Percentiles rank a stretch among this genome's conserved stretches.
Conservation (phyloP, 2,329 filamentous ascomycete species). For the Coniochaeta pulveracea region DNA sequence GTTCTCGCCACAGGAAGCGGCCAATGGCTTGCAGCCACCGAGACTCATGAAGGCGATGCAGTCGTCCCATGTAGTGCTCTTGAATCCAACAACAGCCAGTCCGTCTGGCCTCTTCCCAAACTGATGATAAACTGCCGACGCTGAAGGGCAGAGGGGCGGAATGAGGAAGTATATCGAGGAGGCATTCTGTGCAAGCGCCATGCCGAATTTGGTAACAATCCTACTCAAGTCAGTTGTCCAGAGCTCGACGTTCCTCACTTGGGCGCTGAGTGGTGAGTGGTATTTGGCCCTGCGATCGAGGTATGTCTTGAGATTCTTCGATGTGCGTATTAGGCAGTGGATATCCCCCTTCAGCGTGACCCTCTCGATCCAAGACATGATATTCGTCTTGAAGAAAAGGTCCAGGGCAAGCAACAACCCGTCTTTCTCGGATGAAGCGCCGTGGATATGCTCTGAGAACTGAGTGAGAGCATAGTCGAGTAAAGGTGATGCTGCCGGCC, state of each 20-base stretch:
- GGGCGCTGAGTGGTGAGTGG: slow-evolving; percentile 11
- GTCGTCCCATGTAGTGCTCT: slow-evolving; percentile 10
- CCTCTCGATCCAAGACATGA: slow-evolving; percentile 18
- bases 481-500: slow-evolving; percentile 7
- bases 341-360: slow-evolving; percentile 12
- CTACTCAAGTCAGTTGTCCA: slow-evolving; percentile 21
- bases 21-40: slow-evolving; percentile 6
- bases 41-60: slow-evolving; percentile 10
- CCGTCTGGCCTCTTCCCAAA: slow-evolving; percentile 8
- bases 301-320: slow-evolving; percentile 15
- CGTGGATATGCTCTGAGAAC: slow-evolving; percentile 16
- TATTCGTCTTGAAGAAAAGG: slow-evolving; percentile 15
- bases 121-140: slow-evolving; percentile 9
- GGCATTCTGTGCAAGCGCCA: slow-evolving; percentile 15
- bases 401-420: slow-evolving; percentile 12
- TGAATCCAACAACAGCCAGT: slow-evolving; percentile 8
- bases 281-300: slow-evolving; percentile 13
- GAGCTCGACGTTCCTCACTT: slow-evolving; percentile 13
- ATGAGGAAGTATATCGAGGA: slow-evolving; percentile 21
- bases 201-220: slow-evolving; percentile 20
- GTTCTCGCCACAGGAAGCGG: slow-evolving; percentile 9
- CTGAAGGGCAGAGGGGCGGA: slow-evolving; percentile 21
- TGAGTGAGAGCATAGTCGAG: slow-evolving; percentile 14
- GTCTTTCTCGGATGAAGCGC: slow-evolving; percentile 9
- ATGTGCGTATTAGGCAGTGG: slow-evolving; percentile 11